Evolutionary conservation across 768 basidiomycete species (phyloP), one percentile per base, ranked within the genome.

Genomic region (Tylopilus sp.): DNA sequence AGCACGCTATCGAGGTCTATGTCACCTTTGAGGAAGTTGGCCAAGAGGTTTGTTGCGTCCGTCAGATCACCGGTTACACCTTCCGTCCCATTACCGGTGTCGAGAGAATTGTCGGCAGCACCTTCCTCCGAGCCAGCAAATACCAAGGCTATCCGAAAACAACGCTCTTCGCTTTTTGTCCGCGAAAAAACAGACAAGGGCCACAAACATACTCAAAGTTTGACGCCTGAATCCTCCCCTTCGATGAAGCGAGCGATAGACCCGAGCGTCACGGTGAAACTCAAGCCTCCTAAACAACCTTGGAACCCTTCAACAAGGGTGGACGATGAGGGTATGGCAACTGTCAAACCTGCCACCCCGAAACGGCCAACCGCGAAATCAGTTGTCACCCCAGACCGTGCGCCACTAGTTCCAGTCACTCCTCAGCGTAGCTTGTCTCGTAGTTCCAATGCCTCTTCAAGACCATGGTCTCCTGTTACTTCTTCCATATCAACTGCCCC

Each of bases 281-380:
- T 57, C 46, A 68, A 65, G 48, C 22, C 68, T 50, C 43, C 57
- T 30, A 79, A 79, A 57, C 82, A 82, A 53, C 73, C 69, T 30
- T 93, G 91, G 91, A 93, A 93, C 62, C 78, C 84, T 56, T 92
- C 89, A 5, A 91, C 89, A 1, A 88, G 75, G 60, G 77, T 92
- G n/a, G 74, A 82, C 42, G 57, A 71, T 17, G 85, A 84, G 22
- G 80, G 69, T 8, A 59, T 59, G 36, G 78, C 76, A 25, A 67
- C 67, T 7, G 64, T 79, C 57, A 83, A 79, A 62, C 73, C 71
- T 26, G 69, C 75, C 30, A 75, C 79, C 25, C 74, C 79, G 13
- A 78, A 76, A 60, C 76, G 82, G 31, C 61, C 69, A n/a, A 67
- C 62, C 44, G 69, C 77, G 1, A 79, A 73, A 39, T 83, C 80